phyloP scores from a whole-genome alignment of 352 stramenopile species.

The Phytopythium montanum region DNA sequence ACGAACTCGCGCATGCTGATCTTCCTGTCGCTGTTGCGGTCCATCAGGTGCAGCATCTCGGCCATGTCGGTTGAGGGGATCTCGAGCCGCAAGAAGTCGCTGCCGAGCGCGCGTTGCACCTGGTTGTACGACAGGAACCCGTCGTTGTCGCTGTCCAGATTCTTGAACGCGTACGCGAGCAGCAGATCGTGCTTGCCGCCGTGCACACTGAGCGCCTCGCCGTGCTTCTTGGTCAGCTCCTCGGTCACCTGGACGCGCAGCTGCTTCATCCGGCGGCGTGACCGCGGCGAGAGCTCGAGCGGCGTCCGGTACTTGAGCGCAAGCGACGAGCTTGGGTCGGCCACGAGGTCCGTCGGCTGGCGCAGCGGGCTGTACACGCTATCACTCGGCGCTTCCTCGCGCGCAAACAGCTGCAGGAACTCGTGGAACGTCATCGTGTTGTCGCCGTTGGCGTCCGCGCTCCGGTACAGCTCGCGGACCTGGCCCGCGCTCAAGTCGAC shows the following conservation, averaged over 20 bases:
- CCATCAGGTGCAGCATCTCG: slow-evolving; percentile 74
- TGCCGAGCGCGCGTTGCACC: slow-evolving; percentile 53
- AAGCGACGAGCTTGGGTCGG: slow-evolving; percentile 48
- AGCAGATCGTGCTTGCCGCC: slow-evolving; percentile 65
- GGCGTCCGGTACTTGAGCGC: slow-evolving; percentile 68
- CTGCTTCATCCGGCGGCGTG: slow-evolving; percentile 60
- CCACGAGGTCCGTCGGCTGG: slow-evolving; percentile 13
- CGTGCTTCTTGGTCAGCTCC: slow-evolving; percentile 53
- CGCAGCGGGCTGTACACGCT: slow-evolving; percentile 37
- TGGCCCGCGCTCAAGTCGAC: slow-evolving; percentile 44
- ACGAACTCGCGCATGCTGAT: slow-evolving; percentile 84
- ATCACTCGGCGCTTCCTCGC: slow-evolving; percentile 9
- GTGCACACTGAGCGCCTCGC: slow-evolving; percentile 46
- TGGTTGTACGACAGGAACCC: slow-evolving; percentile 71
- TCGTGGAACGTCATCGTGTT: slow-evolving; percentile 70
- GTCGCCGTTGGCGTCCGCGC: slow-evolving; percentile 66
- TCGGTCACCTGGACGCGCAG: slow-evolving; percentile 57
- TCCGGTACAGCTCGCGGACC: slow-evolving; percentile 39
- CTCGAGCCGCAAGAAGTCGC: slow-evolving; percentile 52
- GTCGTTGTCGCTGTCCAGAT: slow-evolving; percentile 73
- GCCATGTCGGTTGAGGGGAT: slow-evolving; percentile 54
- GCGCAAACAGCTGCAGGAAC: slow-evolving; percentile 70
- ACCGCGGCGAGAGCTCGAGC: slow-evolving; percentile 53
- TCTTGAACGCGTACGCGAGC: slow-evolving; percentile 74
- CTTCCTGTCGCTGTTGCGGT: slow-evolving; percentile 60